Conservation (phyloP, 2,329 filamentous ascomycete species). For the Ophiostoma sp. region DNA sequence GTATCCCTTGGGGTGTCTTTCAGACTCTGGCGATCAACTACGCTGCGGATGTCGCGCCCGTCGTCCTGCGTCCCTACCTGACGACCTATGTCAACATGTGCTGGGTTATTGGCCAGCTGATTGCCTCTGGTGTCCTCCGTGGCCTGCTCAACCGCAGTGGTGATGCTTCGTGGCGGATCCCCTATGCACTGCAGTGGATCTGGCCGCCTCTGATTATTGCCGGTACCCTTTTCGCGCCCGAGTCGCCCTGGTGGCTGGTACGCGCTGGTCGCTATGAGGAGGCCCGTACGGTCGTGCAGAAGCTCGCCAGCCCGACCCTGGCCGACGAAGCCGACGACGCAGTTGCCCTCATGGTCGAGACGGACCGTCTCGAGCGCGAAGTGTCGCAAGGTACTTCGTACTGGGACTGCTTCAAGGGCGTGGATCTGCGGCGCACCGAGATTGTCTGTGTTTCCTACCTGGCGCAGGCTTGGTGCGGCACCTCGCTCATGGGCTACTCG, state of each 20-base stretch:
- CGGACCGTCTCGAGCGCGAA: constrained; percentile 32
- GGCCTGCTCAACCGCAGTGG: constrained; percentile 37
- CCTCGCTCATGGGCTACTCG: constrained; percentile 39
- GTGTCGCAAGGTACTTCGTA: constrained; percentile 38
- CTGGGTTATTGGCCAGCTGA: constrained; percentile 44
- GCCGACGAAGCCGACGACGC: constrained; percentile 21
- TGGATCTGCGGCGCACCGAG: constrained; percentile 47
- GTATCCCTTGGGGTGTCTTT: constrained; percentile 37
- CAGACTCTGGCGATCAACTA: constrained; percentile 46
- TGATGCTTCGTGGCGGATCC: constrained; percentile 45
- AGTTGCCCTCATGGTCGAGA: constrained; percentile 48
- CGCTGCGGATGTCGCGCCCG: constrained; percentile 39
- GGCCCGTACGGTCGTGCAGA: constrained; percentile 34
- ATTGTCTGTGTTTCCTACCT: constrained; percentile 44
- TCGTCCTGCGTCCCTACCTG: constrained; percentile 39
- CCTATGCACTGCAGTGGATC: constrained; percentile 34
- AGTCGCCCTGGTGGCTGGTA: constrained; percentile 50
- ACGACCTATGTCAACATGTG: constrained; percentile 50
- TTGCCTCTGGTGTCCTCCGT: constrained; percentile 42
- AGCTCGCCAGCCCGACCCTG: constrained; percentile 34
- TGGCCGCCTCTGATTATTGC: constrained; percentile 46
- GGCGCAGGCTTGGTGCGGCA: constrained; percentile 35
- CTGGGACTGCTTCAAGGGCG: constrained; percentile 48
- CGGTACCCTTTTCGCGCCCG: constrained; percentile 44
- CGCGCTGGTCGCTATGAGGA: constrained; percentile 41